Conservation (phyloP, 2,329 filamentous ascomycete genomes). For the Onygenales sp. region DNA sequence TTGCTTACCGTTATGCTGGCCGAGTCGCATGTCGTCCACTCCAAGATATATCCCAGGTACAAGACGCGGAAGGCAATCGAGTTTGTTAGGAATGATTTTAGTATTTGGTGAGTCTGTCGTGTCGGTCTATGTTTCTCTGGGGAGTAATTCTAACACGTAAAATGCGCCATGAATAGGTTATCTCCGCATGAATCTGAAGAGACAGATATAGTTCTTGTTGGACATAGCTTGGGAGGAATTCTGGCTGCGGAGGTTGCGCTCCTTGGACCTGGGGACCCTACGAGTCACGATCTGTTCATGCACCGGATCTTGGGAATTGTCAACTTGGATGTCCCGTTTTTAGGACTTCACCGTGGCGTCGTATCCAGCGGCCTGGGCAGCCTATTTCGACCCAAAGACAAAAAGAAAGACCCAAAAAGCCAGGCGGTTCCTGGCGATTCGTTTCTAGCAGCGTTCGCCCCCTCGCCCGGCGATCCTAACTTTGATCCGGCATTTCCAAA, state of each 20-base stretch:
- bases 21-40: conserved; percentile 71
- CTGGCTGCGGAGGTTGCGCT: conserved; percentile 70
- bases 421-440: conserved; percentile 4
- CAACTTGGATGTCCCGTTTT: conserved; percentile 75
- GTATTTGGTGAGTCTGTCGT: conserved; percentile 50
- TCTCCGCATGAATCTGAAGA: conserved; percentile 61
- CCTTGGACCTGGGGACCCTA: conserved; percentile 30
- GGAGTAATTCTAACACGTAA: neutral
- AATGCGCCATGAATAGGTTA: conserved; percentile 41
- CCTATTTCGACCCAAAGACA: conserved; percentile 50
- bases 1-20: conserved; percentile 56
- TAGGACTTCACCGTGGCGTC: conserved; percentile 83
- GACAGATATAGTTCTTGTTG: conserved; percentile 73
- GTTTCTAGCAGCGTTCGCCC: conserved; percentile 11
- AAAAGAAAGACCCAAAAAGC: conserved; percentile 13
- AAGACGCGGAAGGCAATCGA: conserved; percentile 39
- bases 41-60: conserved; percentile 50
- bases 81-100: conserved; percentile 73
- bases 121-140: neutral
- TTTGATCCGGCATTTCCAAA: conserved; percentile 71
- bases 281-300: conserved; percentile 41
- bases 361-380: conserved; percentile 72
- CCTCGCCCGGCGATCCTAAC: conserved; percentile 41
- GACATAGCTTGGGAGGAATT: conserved; percentile 85
- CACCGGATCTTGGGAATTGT: conserved; percentile 73